These are phyloP conservation scores for Pseudocercospora vitis DNA, from an alignment of 2,329 filamentous ascomycete genomes.

Conservation along the genomic window DNA sequence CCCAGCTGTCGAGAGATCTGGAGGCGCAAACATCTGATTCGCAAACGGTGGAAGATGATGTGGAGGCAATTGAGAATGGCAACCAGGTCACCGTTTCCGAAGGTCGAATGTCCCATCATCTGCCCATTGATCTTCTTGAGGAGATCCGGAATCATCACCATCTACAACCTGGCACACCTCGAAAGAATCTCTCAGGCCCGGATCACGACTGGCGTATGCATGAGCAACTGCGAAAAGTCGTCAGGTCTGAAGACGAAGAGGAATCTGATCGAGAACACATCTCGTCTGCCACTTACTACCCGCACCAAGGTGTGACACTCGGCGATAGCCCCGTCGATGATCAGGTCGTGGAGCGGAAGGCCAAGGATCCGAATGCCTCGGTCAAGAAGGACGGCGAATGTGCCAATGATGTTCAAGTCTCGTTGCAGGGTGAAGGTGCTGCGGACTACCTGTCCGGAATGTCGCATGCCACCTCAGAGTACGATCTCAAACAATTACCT, in stretches of 20 bases:
- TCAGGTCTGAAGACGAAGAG: conserved; percentile 54
- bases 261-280: conserved; percentile 80
- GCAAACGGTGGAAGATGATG: conserved; percentile 37
- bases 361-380: background rate
- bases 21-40: conserved; percentile 16
- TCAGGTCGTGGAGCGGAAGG: conserved; percentile 26
- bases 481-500: conserved; percentile 24
- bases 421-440: conserved; percentile 60
- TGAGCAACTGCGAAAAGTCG: conserved; percentile 17
- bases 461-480: conserved; percentile 31
- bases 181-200: conserved; percentile 34
- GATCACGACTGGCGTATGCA: conserved; percentile 22
- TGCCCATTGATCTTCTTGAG: conserved; percentile 55
- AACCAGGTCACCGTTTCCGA: conserved; percentile 27
- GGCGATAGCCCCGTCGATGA: conserved; percentile 41
- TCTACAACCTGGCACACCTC: conserved; percentile 46
- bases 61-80: conserved; percentile 35
- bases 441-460: conserved; percentile 62
- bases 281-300: conserved; percentile 79
- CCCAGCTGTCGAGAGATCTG: conserved; percentile 20
- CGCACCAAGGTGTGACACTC: conserved; percentile 62
- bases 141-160: conserved; percentile 58
- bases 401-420: conserved; percentile 60
- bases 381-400: background rate
- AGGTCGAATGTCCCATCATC: conserved; percentile 36